Evolutionary conservation across 768 basidiomycete genomes (phyloP).

Genomic region (Mycena latifolia): DNA sequence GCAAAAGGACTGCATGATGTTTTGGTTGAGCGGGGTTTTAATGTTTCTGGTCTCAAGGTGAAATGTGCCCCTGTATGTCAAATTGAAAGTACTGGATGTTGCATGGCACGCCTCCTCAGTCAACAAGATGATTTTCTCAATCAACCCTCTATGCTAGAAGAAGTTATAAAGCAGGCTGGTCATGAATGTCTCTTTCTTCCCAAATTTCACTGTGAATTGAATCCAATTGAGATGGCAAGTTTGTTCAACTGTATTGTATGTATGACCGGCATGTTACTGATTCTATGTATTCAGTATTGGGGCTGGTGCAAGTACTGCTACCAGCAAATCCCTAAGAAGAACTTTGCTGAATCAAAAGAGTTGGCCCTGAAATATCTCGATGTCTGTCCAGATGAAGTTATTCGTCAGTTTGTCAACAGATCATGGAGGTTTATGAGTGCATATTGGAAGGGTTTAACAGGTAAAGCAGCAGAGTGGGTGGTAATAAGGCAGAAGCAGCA

Average conservation of each 20-base stretch:
- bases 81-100: slow-evolving; percentile 28
- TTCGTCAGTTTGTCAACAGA: neutral
- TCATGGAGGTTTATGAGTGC: neutral
- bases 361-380: neutral
- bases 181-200: slow-evolving; percentile 18
- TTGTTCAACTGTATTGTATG: no score
- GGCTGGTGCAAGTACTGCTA: neutral
- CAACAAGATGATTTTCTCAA: slow-evolving; percentile 35
- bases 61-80: slow-evolving; percentile 21
- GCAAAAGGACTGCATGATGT: slow-evolving; percentile 5
- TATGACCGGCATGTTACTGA: no score
- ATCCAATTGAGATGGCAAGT: slow-evolving; percentile 1
- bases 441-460: no score
- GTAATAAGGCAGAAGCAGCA: no score
- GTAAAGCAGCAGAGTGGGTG: no score
- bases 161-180: slow-evolving; percentile 30
- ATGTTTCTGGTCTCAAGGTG: slow-evolving; percentile 12
- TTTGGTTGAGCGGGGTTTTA: slow-evolving; percentile 19
- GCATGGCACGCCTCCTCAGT: slow-evolving; percentile 34
- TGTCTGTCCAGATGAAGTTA: no score
- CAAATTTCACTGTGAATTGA: slow-evolving; percentile 34
- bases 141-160: slow-evolving; percentile 36
- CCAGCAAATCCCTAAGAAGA: neutral
- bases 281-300: neutral
- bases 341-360: neutral